These are phyloP conservation scores for Prosopis cineraria DNA, from an alignment of 306 rosid species.

Conservation along the genomic window DNA sequence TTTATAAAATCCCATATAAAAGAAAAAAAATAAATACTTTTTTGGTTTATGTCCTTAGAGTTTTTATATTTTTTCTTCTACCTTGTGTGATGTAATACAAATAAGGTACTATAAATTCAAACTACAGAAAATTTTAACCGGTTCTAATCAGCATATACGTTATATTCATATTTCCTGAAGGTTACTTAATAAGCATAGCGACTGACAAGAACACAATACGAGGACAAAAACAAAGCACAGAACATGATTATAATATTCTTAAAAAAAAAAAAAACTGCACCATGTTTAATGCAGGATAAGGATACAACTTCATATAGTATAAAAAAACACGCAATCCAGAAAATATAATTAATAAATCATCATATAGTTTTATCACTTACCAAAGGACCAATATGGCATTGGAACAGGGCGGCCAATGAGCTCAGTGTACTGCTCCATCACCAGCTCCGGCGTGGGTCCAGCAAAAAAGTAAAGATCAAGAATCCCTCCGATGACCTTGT, in stretches of 20 bases:
- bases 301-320: neutral
- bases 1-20: neutral
- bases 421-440: constrained; percentile 76
- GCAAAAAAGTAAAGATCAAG: constrained; percentile 71
- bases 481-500: constrained; percentile 76
- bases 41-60: neutral
- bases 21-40: neutral
- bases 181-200: neutral
- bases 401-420: constrained; percentile 83
- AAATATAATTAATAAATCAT: neutral
- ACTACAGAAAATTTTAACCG: neutral
- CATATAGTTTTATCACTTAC: constrained; percentile 45
- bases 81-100: neutral
- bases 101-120: neutral
- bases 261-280: neutral
- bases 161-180: neutral
- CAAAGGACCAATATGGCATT: constrained; percentile 92
- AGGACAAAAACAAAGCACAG: neutral
- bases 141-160: neutral
- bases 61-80: neutral
- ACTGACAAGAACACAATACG: neutral
- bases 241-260: neutral
- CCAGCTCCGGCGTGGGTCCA: constrained; percentile 71
- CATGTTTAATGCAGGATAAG: neutral
- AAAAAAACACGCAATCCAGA: neutral